A percentile compares a stretch with the other conserved stretches of the same genome.
These are phyloP conservation scores for Fusarium tanahbumbuense DNA, from an alignment of 2,329 filamentous ascomycete species.

Conservation along the genomic window DNA sequence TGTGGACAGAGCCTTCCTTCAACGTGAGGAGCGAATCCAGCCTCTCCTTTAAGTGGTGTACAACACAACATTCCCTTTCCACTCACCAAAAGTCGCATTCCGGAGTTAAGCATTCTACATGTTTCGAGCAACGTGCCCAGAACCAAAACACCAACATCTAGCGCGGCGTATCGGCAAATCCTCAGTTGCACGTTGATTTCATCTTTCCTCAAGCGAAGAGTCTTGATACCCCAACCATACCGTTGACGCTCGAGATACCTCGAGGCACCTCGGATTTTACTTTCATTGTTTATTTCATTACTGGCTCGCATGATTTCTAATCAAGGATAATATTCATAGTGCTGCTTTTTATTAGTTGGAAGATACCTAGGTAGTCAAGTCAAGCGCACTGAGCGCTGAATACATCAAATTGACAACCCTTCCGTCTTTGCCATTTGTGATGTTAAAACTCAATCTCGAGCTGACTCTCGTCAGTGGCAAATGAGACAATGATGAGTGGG, in stretches of 20 bases:
- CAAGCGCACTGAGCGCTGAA: constrained; percentile 19
- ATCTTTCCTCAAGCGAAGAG: constrained; percentile 7
- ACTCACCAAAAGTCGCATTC: constrained; percentile 14
- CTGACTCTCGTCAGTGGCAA: background rate
- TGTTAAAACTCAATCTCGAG: background rate
- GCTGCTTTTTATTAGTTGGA: constrained; percentile 13
- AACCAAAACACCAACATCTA: constrained; percentile 18
- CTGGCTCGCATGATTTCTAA: constrained; percentile 2
- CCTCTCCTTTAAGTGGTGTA: background rate
- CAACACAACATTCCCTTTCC: background rate
- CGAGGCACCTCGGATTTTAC: constrained; percentile 26
- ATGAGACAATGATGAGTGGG: background rate
- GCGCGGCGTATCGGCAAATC: constrained; percentile 36
- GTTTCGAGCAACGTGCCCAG: constrained; percentile 3
- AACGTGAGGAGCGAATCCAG: constrained; percentile 50
- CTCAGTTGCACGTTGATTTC: constrained; percentile 10
- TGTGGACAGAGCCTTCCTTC: constrained; percentile 49
- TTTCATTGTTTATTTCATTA: constrained; percentile 1
- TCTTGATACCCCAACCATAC: constrained; percentile 10
- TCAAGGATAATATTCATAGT: constrained; percentile 2
- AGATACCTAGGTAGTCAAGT: constrained; percentile 15
- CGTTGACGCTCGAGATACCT: constrained; percentile 16
- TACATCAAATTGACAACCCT: background rate
- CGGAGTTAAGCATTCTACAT: constrained; percentile 13
- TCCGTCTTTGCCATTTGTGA: background rate